Conservation (phyloP, 2,329 filamentous ascomycete genomes). For the Helotiales sp. region DNA sequence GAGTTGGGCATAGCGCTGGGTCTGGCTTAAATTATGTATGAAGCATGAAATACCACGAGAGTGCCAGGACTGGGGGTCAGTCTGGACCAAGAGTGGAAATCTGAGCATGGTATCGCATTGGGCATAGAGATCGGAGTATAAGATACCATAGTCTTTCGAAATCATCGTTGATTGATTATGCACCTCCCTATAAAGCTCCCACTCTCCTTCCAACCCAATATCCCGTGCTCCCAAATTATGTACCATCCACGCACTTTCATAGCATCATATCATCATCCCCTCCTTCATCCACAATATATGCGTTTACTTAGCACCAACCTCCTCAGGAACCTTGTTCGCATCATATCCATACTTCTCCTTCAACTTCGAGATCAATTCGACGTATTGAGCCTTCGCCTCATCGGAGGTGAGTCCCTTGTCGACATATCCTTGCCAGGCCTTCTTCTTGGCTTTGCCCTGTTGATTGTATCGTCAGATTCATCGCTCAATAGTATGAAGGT, state of each 20-base stretch:
- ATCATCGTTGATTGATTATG: not conserved
- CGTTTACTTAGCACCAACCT: conserved; percentile 40
- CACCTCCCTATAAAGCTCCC: not conserved
- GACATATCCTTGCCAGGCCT: conserved; percentile 71
- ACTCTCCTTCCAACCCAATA: not conserved
- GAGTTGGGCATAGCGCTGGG: not conserved
- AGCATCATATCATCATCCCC: not conserved
- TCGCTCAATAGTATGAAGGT: not conserved
- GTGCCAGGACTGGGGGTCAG: no score
- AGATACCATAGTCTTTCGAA: not conserved
- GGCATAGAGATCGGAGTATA: no score
- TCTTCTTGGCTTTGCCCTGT: conserved; percentile 75
- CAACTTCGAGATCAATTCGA: conserved; percentile 68
- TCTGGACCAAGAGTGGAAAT: no score
- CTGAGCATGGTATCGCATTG: no score
- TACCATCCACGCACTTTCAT: not conserved
- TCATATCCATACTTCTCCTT: conserved; percentile 71
- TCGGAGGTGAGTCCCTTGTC: conserved; percentile 61
- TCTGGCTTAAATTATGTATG: not conserved
- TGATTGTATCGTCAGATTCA: not conserved
- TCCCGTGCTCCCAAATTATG: not conserved
- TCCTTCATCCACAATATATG: not conserved
- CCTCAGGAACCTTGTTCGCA: conserved; percentile 61
- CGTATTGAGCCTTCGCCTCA: conserved; percentile 75
- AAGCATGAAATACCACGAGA: no score